Conservation (phyloP, 2,329 filamentous ascomycete genomes). For the Fusarium caatingaense region DNA sequence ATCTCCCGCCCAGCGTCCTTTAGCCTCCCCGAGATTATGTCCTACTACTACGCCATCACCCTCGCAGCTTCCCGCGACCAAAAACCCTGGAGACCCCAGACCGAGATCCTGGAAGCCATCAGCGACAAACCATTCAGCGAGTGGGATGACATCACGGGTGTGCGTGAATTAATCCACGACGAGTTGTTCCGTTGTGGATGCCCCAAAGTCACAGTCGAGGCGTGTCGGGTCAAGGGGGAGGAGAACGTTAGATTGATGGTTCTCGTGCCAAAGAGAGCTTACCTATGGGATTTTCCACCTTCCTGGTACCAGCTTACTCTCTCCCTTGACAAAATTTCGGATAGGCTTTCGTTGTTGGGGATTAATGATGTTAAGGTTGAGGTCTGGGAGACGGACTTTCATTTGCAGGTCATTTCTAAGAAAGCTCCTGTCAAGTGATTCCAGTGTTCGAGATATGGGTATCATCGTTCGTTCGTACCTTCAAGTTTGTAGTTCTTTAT, state of each 20-base stretch:
- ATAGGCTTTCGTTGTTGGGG: not conserved
- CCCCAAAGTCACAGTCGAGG: not conserved
- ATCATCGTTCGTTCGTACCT: not conserved
- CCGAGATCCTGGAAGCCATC: not conserved
- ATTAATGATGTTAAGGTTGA: not conserved
- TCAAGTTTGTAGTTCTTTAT: not conserved
- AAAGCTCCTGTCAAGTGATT: too few species aligned
- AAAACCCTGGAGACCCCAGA: too few species aligned
- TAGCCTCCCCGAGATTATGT: not conserved
- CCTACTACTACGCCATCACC: accelerated
- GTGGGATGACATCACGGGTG: not conserved
- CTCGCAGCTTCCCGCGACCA: too few species aligned
- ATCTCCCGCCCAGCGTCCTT: too few species aligned
- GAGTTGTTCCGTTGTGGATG: too few species aligned
- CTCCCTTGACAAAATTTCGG: too few species aligned
- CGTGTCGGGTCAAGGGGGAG: not conserved
- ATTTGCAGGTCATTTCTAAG: not conserved
- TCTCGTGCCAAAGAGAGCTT: accelerated
- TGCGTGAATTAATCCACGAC: not conserved
- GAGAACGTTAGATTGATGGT: not conserved
- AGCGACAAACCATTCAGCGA: not conserved
- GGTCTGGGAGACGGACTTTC: not conserved
- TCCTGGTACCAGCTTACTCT: too few species aligned
- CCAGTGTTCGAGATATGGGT: too few species aligned
- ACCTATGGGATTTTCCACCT: too few species aligned